Percentiles rank a stretch among this genome's conserved stretches.
These are phyloP conservation scores for Liriodendron chinense DNA, from an alignment of 164 flowering plant genomes.

Conservation along the genomic window DNA sequence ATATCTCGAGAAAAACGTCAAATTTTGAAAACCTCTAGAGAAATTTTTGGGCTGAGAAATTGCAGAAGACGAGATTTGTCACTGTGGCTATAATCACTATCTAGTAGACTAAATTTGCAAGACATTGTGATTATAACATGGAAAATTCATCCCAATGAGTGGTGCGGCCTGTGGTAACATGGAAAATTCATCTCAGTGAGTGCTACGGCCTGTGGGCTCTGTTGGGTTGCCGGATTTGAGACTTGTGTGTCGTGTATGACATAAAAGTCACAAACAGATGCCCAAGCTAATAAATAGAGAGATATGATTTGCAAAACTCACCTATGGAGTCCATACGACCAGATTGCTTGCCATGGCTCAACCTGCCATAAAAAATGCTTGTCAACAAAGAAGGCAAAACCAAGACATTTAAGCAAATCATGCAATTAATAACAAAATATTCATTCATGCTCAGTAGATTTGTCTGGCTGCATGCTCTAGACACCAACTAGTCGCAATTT, in stretches of 20 bases:
- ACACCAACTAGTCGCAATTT: neutral
- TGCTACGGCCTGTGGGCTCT: neutral
- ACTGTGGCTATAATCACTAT: too few species aligned
- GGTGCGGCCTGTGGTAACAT: too few species aligned
- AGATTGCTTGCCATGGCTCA: constrained; percentile 34
- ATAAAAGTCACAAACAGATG: neutral
- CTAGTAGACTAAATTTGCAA: too few species aligned
- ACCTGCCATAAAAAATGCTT: constrained; percentile 30
- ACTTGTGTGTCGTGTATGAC: neutral
- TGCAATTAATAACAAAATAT: neutral
- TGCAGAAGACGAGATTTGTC: too few species aligned
- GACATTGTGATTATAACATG: too few species aligned
- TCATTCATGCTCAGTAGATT: neutral
- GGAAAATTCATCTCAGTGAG: too few species aligned
- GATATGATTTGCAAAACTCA: neutral
- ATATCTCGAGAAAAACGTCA: too few species aligned
- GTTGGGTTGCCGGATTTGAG: neutral
- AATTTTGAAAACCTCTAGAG: too few species aligned
- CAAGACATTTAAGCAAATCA: neutral
- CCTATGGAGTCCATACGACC: constrained; percentile 31
- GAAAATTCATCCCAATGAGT: too few species aligned
- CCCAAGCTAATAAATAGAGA: neutral
- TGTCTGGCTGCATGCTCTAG: neutral
- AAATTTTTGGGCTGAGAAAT: too few species aligned
- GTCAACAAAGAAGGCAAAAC: neutral